These are phyloP conservation scores for Rhizoctonia solani DNA, from an alignment of 1,284 basidiomycete species.

Conservation along the genomic window DNA sequence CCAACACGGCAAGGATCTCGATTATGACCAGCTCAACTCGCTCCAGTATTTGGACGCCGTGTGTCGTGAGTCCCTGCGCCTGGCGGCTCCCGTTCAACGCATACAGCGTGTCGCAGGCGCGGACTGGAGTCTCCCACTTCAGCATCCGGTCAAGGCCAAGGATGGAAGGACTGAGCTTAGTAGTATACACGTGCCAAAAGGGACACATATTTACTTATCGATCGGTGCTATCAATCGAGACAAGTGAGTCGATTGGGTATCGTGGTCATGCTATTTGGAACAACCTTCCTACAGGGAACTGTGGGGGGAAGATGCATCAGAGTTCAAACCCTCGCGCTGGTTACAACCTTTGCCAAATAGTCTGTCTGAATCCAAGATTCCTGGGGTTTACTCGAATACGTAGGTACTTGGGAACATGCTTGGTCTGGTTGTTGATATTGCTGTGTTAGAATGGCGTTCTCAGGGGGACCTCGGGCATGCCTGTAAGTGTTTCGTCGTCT, in stretches of 20 bases:
- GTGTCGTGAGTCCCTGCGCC: background rate
- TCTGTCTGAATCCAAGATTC: background rate
- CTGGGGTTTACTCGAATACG: background rate
- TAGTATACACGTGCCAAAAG: background rate
- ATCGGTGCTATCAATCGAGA: background rate
- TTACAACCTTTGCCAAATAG: background rate
- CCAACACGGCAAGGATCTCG: background rate
- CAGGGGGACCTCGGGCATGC: slow-evolving; percentile 11
- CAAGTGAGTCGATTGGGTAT: background rate
- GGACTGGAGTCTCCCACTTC: background rate
- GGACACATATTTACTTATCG: background rate
- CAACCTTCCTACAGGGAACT: background rate
- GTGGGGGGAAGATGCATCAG: background rate
- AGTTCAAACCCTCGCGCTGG: background rate
- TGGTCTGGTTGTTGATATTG: background rate
- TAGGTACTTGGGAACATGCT: background rate
- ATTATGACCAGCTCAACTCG: slow-evolving; percentile 1
- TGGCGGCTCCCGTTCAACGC: background rate
- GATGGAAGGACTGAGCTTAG: background rate
- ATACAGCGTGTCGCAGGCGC: background rate
- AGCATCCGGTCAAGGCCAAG: background rate
- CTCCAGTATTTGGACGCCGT: background rate
- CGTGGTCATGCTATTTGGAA: too few species aligned
- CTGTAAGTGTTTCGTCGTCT: background rate
- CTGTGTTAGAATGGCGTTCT: slow-evolving; percentile 5